phyloP scores from a whole-genome alignment of 345 rosid species.

The Ceriops zippeliana region DNA sequence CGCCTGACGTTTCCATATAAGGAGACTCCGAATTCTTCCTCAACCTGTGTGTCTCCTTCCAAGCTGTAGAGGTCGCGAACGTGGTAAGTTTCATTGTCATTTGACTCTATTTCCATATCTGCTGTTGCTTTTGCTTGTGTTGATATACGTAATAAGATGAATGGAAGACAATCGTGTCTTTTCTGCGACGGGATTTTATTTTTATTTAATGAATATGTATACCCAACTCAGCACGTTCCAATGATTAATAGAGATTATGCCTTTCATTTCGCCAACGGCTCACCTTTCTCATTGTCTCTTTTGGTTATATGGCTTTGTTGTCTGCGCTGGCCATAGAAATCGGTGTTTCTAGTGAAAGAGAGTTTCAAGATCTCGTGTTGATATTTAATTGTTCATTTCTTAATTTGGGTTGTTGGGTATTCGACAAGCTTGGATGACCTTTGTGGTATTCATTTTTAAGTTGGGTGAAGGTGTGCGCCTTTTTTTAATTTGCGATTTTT shows the following conservation, averaged over 20 bases:
- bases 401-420: slow-evolving; percentile 8
- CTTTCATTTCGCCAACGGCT: slow-evolving; percentile 18
- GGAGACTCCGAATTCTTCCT: not conserved
- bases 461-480: not conserved
- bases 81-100: not conserved
- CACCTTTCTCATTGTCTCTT: slow-evolving; percentile 8
- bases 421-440: slow-evolving; percentile 7
- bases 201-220: not conserved
- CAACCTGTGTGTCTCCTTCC: too few relatives aligned
- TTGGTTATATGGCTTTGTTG: slow-evolving; percentile 8
- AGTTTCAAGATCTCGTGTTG: slow-evolving; percentile 7
- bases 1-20: not conserved
- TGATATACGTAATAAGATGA: not conserved
- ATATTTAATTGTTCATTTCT: slow-evolving; percentile 15
- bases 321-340: slow-evolving; percentile 8
- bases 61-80: not conserved
- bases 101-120: not conserved
- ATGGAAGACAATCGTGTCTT: not conserved
- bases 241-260: slow-evolving; percentile 30
- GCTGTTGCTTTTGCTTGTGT: not conserved
- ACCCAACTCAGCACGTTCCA: slow-evolving; percentile 18
- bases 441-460: slow-evolving; percentile 1
- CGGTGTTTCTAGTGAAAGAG: not conserved
- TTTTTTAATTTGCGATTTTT: too few relatives aligned
- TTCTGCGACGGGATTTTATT: not conserved